These are phyloP conservation scores for Ceratobasidium papillatum DNA, from an alignment of 1,284 basidiomycete species.

Conservation along the genomic window DNA sequence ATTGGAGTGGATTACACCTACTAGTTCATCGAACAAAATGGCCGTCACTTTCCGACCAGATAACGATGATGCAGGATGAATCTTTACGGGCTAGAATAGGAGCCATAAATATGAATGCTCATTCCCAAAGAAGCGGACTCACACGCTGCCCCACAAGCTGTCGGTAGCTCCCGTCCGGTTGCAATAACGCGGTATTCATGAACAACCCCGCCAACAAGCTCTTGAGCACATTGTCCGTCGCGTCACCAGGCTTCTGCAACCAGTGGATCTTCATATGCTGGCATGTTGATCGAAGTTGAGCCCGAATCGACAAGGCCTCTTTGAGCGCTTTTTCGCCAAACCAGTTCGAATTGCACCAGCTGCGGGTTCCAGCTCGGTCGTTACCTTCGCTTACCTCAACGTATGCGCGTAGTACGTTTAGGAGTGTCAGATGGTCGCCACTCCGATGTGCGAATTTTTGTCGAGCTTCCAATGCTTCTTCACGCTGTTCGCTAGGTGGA, in stretches of 20 bases:
- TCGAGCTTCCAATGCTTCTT: conserved; percentile 66
- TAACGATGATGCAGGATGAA: conserved; percentile 86
- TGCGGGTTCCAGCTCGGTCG: conserved; percentile 40
- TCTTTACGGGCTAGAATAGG: conserved; percentile 72
- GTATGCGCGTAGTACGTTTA: conserved; percentile 88
- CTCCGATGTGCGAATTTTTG: conserved; percentile 82
- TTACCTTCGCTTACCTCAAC: conserved; percentile 55
- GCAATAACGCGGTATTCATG: conserved; percentile 83
- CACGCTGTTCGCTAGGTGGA: conserved; percentile 58
- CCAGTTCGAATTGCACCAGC: conserved; percentile 84
- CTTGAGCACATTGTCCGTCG: conserved; percentile 68
- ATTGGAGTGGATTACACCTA: conserved; percentile 55
- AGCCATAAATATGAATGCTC: conserved; percentile 1
- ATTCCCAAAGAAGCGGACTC: conserved; percentile 49
- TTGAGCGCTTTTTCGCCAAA: conserved; percentile 86
- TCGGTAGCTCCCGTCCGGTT: conserved; percentile 83
- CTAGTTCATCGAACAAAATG: conserved; percentile 91
- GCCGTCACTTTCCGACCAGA: conserved; percentile 81
- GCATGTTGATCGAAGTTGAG: conserved; percentile 80
- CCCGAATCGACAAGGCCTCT: conserved; percentile 84
- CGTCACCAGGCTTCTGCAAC: conserved; percentile 63
- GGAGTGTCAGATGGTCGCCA: conserved; percentile 90
- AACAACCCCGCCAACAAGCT: conserved; percentile 79
- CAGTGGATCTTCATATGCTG: conserved; percentile 68
- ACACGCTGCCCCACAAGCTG: conserved; percentile 83